Conservation (phyloP, 225 moss, liverwort and hornwort species). For the Sphagnum tenellum region DNA sequence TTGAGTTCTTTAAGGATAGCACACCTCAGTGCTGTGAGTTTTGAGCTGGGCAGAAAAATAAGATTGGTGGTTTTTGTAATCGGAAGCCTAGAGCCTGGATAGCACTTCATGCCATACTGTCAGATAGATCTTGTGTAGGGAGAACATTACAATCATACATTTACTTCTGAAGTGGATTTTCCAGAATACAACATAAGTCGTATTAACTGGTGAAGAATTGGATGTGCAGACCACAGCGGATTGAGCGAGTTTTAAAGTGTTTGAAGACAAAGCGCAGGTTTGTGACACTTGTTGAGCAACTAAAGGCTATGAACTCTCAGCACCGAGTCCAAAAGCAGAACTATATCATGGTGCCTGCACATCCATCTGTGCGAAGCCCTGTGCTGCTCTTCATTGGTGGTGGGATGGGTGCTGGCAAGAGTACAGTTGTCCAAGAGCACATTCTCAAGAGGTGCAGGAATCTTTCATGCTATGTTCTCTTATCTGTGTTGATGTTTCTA, state of each 20-base stretch:
- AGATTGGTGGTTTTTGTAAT: not conserved
- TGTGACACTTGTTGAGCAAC: constrained; percentile 59
- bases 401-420: constrained; percentile 95
- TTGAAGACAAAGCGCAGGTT: constrained; percentile 59
- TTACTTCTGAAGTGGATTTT: too few species aligned
- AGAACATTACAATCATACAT: too few species aligned
- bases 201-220: too few species aligned
- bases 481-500: too few species aligned
- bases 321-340: constrained; percentile 36
- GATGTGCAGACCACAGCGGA: constrained; percentile 59
- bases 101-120: too few species aligned
- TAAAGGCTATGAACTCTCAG: constrained; percentile 51
- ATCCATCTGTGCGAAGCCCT: constrained; percentile 56
- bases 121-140: too few species aligned
- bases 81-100: not conserved
- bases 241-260: constrained; percentile 37
- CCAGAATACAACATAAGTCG: too few species aligned
- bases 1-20: too few species aligned
- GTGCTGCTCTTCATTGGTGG: constrained; percentile 87
- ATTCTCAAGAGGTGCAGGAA: constrained; percentile 58
- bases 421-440: constrained; percentile 63
- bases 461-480: too few species aligned
- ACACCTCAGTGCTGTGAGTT: too few species aligned
- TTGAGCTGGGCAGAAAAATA: too few species aligned
- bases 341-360: constrained; percentile 55